Base-by-base conservation (phyloP, 139 green algal species). In the Micractinium conductrix region DNA sequence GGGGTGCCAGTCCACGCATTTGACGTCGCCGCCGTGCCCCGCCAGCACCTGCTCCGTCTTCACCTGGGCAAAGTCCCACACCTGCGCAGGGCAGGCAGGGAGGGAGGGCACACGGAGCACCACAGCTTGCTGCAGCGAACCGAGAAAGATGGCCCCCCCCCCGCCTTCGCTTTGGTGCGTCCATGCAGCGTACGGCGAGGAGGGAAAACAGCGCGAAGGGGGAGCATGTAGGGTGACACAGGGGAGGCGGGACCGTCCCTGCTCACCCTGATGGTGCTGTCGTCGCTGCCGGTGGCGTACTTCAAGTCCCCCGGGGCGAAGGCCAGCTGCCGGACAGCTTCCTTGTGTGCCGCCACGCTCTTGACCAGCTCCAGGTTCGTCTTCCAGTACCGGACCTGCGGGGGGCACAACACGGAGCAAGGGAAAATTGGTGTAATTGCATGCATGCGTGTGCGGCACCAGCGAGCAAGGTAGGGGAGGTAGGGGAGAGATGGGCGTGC, bases 21-120 rank as follows among this genome's bases (percentile, higher is more conserved):
- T 96, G 48, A 99, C 96, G 83, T 99, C 96, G 37, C 96, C 96
- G 45, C 95, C 93, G 79, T 99, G 96, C 2, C 95, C 96, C 83
- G 89, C 85, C 50, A 98, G 85, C 43, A 74, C 79, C 53, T 84
- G n/a, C 79, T 96, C 92, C 12, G 87, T 44, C 44, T 74, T 53
- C 14, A 86, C 85, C 6, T 72, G 75, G 4, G 88, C 90, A 87
- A 97, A 96, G 80, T 97, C 95, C 89, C 93, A 96, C 1, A 98
- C 87, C 87, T 93, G 86, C 65, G 24, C 62, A 24, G 26, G 28
- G 62, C 16, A 30, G 58, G 16, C 24, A 5, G 19, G 16, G 58
- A 6, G 58, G 58, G 48, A 58, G 14, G 48, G 48, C 48, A 58
- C n/a, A n/a, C n/a, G n/a, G n/a, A n/a, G n/a, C n/a, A n/a, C n/a